Evolutionary conservation across 1,284 basidiomycete genomes (phyloP), one percentile per base, ranked within the genome.

Genomic region (Rhodotorula sp.): DNA sequence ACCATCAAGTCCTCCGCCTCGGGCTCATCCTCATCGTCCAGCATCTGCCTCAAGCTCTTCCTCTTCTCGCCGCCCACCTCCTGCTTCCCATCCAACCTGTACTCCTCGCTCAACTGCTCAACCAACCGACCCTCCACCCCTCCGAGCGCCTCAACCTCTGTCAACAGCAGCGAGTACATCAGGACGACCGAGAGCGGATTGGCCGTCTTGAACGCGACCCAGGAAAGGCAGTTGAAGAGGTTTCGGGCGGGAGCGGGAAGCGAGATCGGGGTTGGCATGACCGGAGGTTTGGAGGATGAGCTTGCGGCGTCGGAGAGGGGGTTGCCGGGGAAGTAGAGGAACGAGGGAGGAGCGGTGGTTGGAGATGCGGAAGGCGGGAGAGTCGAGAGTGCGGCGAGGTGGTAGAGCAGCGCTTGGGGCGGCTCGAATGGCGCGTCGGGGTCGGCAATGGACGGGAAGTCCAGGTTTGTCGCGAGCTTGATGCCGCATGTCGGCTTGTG

Each of bases 161-260:
- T 60, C 15, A 69, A 22, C n/a, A 73, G 52, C 26, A 73, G 31
- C 30, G 67, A 69, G 59, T 62, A 73, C 67, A 71, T 68, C 2
- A 73, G n/a, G 40, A 64, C 71, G 58, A 73, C 62, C 11, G 59
- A 40, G 24, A 68, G 59, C 2, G 55, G 51, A 62, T 68, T 69
- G 26, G 48, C 51, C 5, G 59, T 59, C 31, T 31, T 7, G 64
- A 60, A 58, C 8, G 70, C 62, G 9, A 34, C 30, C 16, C 34
- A 48, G 30, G 55, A 48, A 2, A 71, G 60, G 11, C 26, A 26
- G 37, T 61, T 56, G 66, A 71, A 71, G 18, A 71, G 44, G 64
- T 62, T 62, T 24, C 64, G 56, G 10, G 66, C 47, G 1, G 64
- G 37, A 5, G 15, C 8, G 1, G 66, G 37, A 28, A 71, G 57